phyloP scores from a whole-genome alignment of 192 early-diverging fungal species.

The Entophlyctis helioformis region DNA sequence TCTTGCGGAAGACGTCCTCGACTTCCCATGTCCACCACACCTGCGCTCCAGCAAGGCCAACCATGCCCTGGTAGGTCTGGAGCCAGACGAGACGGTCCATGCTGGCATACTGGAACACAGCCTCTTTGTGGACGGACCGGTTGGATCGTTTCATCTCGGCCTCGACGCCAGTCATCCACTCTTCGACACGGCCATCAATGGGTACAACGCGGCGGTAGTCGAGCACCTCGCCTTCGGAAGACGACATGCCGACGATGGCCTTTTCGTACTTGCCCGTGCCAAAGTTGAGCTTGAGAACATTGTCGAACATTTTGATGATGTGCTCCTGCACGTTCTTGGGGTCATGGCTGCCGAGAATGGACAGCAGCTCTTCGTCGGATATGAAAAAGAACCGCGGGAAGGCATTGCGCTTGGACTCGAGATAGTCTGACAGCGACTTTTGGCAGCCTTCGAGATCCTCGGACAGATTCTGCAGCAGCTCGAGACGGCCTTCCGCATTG shows the following conservation, averaged over 20 bases:
- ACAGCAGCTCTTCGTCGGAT: constrained; percentile 49
- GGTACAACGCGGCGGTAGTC: constrained; percentile 31
- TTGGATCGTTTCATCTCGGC: constrained; percentile 49
- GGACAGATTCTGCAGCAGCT: constrained; percentile 34
- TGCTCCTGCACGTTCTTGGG: constrained; percentile 51
- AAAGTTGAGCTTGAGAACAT: constrained; percentile 47
- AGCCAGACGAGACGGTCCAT: constrained; percentile 47
- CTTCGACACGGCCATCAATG: constrained; percentile 43
- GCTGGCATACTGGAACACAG: constrained; percentile 41
- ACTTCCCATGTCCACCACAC: constrained; percentile 63
- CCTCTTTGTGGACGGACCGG: constrained; percentile 47
- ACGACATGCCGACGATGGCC: constrained; percentile 43
- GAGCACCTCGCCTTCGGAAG: constrained; percentile 40
- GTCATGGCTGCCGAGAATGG: constrained; percentile 47
- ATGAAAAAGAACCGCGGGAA: constrained; percentile 54
- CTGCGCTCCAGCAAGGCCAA: constrained; percentile 43
- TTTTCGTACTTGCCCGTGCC: constrained; percentile 50
- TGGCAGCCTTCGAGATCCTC: constrained; percentile 46
- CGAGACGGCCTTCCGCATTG: constrained; percentile 34
- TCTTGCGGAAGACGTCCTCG: constrained; percentile 45
- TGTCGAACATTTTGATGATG: constrained; percentile 57
- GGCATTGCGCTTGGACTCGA: constrained; percentile 46
- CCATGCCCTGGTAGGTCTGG: constrained; percentile 44
- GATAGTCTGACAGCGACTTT: constrained; percentile 48
- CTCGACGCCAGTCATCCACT: constrained; percentile 50